Base-by-base conservation (phyloP, 768 basidiomycete genomes). In the Suillus subalutaceus region DNA sequence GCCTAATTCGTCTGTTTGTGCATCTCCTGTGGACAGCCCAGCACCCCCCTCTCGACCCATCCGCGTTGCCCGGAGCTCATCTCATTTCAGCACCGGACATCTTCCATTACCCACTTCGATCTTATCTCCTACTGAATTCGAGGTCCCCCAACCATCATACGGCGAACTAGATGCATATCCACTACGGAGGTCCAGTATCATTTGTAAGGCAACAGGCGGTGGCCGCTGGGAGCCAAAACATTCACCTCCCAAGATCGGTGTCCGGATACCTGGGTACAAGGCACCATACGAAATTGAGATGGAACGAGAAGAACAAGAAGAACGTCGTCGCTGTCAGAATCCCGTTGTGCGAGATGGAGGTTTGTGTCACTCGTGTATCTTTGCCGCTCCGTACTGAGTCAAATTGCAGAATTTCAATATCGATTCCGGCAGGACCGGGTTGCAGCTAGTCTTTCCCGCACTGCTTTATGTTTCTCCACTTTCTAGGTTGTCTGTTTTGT, bases 191-290 rank as follows among this genome's bases (percentile, higher is more conserved):
- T 85, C 88, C 3, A 86, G 85, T 70, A 80, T 84, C 59, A 82
- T 92, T 16, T 94, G 92, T 79, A 94, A 93, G 71, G 89, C 88
- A 1, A 85, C 86, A 23, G 92, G 92, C 56, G 91, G 91, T 16
- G 92, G 92, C 18, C 86, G 92, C 41, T 93, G 92, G 92, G 85
- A 86, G 69, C 92, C 92, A 41, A 89, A 88, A 71, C 83, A 82
- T 38, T 76, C 77, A 12, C 78, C 82, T 2, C 79, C 78, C 0
- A 71, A 67, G 63, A 71, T 75, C 2, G 73, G 88, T 15, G 76
- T 86, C n/a, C 85, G 87, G 43, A 75, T 88, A 50, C 88, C 88
- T 1, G 90, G 90, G 10, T 83, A 83, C 71, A 91, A 90, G 71
- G 85, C 90, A 0, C 83, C 80, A 5, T 92, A 83, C 66, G 90